These are phyloP conservation scores for Anisodus acutangulus DNA, from an alignment of 257 asterid genomes.

Conservation along the genomic window DNA sequence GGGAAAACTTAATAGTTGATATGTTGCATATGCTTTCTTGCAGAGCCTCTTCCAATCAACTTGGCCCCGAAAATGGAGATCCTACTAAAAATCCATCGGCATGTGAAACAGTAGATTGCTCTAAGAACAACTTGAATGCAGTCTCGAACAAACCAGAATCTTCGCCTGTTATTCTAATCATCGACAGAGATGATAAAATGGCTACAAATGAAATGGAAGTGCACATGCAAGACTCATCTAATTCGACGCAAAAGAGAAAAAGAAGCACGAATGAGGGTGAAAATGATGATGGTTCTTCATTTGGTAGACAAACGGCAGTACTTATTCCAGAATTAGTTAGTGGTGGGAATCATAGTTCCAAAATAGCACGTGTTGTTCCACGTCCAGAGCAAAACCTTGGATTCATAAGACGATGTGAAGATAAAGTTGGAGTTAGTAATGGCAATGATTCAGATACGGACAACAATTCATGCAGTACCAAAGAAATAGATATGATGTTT, in stretches of 20 bases:
- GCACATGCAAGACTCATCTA: not conserved
- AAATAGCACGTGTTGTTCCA: not conserved
- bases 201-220: not conserved
- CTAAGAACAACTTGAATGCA: not conserved
- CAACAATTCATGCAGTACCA: not conserved
- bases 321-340: not conserved
- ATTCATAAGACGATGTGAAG: not conserved
- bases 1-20: not conserved
- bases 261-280: not conserved
- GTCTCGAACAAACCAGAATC: not conserved
- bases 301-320: not conserved
- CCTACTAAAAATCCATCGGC: not conserved
- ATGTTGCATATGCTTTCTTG: not conserved
- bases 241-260: not conserved
- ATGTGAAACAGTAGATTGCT: not conserved
- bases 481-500: not conserved
- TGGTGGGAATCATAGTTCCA: not conserved
- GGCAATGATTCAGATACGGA: slow-evolving; percentile 27
- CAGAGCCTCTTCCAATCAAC: not conserved
- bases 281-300: not conserved
- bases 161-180: not conserved
- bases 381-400: not conserved
- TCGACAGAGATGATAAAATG: slow-evolving; percentile 10
- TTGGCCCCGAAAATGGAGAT: not conserved
- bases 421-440: not conserved